Evolutionary conservation across 345 rosid species (phyloP).

Genomic region (Citrus trifoliata): DNA sequence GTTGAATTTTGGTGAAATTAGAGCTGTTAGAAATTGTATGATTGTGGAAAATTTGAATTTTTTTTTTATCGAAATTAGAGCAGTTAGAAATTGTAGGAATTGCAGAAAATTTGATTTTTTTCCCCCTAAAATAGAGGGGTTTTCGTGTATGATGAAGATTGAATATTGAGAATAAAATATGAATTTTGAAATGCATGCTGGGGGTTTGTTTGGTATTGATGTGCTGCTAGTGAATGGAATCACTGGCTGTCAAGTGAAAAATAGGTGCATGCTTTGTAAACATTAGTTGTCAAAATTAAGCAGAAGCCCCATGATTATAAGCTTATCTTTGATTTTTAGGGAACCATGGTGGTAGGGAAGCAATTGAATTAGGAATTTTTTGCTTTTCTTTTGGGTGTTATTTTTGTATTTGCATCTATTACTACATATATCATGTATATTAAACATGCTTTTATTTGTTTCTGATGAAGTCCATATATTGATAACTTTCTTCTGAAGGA

Average conservation of each 20-base stretch:
- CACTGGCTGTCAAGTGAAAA: neutral
- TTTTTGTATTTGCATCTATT: neutral
- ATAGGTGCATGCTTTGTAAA: neutral
- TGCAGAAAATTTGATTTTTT: neutral
- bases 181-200: neutral
- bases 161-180: neutral
- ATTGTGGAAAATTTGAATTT: neutral
- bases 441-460: neutral
- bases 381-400: neutral
- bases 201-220: neutral
- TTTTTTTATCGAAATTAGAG: neutral
- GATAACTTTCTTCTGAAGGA: neutral
- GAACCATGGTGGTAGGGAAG: neutral
- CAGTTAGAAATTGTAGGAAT: neutral
- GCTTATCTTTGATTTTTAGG: neutral
- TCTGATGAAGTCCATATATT: neutral
- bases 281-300: neutral
- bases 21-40: neutral
- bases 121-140: neutral
- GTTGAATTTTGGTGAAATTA: neutral
- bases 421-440: no score
- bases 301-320: neutral
- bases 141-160: no score
- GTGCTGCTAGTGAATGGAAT: neutral
- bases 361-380: neutral